phyloP scores from a whole-genome alignment of 345 rosid species.

The Ricinus communis region DNA sequence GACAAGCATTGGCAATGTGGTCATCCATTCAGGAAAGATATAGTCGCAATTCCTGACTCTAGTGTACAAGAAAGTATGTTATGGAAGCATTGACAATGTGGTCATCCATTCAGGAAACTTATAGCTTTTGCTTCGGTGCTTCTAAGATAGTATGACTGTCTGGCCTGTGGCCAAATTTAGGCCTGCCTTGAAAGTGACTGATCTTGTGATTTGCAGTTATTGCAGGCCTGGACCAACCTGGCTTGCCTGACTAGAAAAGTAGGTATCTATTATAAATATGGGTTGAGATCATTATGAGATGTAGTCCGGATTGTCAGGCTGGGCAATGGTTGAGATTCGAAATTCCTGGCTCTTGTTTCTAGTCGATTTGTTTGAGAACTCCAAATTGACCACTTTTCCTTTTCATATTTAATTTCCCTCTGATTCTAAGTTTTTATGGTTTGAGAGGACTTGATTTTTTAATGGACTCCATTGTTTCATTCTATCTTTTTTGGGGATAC shows the following conservation, averaged over 20 bases:
- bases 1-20: neutral
- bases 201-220: too few relatives aligned
- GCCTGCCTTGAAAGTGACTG: too few relatives aligned
- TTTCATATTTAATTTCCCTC: neutral
- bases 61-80: neutral
- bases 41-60: neutral
- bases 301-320: too few relatives aligned
- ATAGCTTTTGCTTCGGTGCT: neutral
- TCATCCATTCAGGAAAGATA: neutral
- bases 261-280: too few relatives aligned
- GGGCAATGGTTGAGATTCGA: too few relatives aligned
- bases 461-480: neutral
- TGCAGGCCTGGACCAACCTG: too few relatives aligned
- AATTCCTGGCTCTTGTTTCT: neutral
- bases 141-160: neutral
- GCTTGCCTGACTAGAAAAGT: too few relatives aligned
- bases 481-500: conserved; percentile 3
- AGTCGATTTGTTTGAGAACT: neutral
- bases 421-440: neutral
- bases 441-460: neutral
- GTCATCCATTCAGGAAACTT: too few relatives aligned
- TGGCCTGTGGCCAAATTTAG: too few relatives aligned
- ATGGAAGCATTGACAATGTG: too few relatives aligned
- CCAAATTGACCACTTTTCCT: neutral
- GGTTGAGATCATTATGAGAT: too few relatives aligned